Percentiles rank a stretch among this genome's conserved stretches.
Conservation (phyloP, 768 basidiomycete genomes). For the Tephrocybe sp. region DNA sequence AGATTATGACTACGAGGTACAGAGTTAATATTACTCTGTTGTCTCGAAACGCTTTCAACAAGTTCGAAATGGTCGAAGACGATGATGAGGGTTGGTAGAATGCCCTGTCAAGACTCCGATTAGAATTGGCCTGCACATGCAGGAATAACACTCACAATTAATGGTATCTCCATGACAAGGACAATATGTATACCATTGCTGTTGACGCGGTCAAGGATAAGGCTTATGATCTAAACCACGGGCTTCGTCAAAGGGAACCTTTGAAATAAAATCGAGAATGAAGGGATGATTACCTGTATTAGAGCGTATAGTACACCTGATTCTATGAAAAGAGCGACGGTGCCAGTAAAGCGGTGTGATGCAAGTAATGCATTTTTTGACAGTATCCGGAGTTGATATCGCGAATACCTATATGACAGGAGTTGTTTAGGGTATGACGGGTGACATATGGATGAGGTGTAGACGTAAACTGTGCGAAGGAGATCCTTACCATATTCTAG, state of each 20-base stretch:
- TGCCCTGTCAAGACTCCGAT: too few species aligned
- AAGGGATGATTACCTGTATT: conserved; percentile 4
- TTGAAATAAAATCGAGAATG: too few species aligned
- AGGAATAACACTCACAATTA: conserved; percentile 9
- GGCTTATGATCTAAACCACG: conserved; percentile 7
- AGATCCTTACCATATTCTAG: conserved; percentile 13
- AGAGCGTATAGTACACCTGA: conserved; percentile 11
- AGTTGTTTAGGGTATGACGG: too few species aligned
- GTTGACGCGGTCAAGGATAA: conserved; percentile 10
- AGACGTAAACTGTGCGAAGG: too few species aligned
- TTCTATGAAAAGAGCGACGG: conserved; percentile 14
- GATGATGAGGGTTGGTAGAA: conserved; percentile 19
- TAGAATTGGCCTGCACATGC: too few species aligned
- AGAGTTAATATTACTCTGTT: neutral
- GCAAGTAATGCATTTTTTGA: neutral
- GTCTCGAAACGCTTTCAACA: neutral
- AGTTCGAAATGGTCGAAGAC: conserved; percentile 17
- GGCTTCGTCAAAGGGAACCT: neutral
- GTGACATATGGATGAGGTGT: too few species aligned
- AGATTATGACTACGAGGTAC: neutral
- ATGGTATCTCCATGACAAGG: conserved; percentile 14
- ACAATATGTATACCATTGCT: conserved; percentile 14
- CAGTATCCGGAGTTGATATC: neutral
- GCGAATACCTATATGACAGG: conserved; percentile 16
- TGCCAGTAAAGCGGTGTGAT: conserved; percentile 3